phyloP scores from a whole-genome alignment of 441 rosid genomes.

The Jatropha podagrica region DNA sequence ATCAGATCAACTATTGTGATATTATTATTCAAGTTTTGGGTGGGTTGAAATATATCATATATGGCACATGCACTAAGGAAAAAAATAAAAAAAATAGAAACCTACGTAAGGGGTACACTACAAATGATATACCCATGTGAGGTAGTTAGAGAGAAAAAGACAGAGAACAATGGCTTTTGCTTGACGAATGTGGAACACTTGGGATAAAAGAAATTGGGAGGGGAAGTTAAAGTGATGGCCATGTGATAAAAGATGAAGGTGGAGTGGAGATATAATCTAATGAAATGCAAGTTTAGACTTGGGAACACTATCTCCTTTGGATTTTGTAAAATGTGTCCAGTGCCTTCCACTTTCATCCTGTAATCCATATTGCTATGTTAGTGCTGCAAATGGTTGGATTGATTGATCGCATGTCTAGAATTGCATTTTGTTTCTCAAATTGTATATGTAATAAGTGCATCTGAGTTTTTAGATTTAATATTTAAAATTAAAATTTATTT shows the following conservation, averaged over 20 bases:
- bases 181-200: slow-evolving; percentile 3
- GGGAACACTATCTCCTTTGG: not conserved
- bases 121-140: slow-evolving; percentile 12
- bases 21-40: not conserved
- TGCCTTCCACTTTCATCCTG: not conserved
- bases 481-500: too few relatives aligned
- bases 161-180: slow-evolving; percentile 8
- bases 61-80: not conserved
- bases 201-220: not conserved
- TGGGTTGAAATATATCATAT: not conserved
- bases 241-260: not conserved
- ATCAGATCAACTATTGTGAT: too few relatives aligned
- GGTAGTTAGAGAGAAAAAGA: not conserved
- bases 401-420: too few relatives aligned
- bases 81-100: not conserved
- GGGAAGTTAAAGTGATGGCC: not conserved
- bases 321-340: not conserved
- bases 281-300: not conserved
- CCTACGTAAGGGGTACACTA: not conserved
- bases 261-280: not conserved
- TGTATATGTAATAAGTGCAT: too few relatives aligned
- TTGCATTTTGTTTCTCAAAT: too few relatives aligned
- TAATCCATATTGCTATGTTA: not conserved
- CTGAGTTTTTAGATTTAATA: too few relatives aligned
- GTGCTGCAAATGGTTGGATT: too few relatives aligned